Conservation (phyloP, 192 early-diverging fungal genomes). For the Geosiphon pyriformis region DNA sequence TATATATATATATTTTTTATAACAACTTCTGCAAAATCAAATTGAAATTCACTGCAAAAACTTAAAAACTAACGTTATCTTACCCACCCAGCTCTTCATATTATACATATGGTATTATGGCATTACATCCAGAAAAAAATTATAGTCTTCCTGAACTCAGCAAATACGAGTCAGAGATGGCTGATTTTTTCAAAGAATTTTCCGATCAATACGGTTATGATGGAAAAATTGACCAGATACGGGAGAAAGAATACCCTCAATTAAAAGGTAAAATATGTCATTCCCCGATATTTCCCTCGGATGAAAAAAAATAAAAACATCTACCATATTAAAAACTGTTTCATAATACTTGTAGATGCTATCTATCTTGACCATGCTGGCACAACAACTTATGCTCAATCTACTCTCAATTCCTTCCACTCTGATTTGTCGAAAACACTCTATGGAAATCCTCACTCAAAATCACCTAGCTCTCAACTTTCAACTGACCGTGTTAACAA, state of each 20-base stretch:
- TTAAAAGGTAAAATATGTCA: constrained; percentile 1
- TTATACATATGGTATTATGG: too few species aligned
- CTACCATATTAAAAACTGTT: too few species aligned
- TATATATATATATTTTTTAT: too few species aligned
- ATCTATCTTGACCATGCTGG: constrained; percentile 65
- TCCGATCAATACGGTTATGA: constrained; percentile 16
- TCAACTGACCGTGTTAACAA: constrained; percentile 47
- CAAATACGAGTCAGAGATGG: not conserved
- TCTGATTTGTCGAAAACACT: constrained; percentile 43
- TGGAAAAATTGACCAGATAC: constrained; percentile 18
- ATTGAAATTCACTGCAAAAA: too few species aligned
- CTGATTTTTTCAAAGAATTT: constrained; percentile 23
- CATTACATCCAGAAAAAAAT: not conserved
- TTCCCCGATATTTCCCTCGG: too few species aligned
- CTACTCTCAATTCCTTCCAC: constrained; percentile 35
- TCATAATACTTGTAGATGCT: constrained; percentile 18
- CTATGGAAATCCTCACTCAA: constrained; percentile 66
- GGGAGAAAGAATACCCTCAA: constrained; percentile 20
- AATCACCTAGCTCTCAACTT: constrained; percentile 45
- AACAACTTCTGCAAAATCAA: too few species aligned
- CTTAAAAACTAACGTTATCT: too few species aligned
- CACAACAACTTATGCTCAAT: constrained; percentile 47
- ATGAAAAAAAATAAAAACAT: not conserved
- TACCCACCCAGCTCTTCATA: too few species aligned
- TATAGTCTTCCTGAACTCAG: not conserved